Percentiles rank a stretch among this genome's conserved stretches.
These are phyloP conservation scores for Pseudonectria foliicola DNA, from an alignment of 2,329 filamentous ascomycete species.

Conservation along the genomic window DNA sequence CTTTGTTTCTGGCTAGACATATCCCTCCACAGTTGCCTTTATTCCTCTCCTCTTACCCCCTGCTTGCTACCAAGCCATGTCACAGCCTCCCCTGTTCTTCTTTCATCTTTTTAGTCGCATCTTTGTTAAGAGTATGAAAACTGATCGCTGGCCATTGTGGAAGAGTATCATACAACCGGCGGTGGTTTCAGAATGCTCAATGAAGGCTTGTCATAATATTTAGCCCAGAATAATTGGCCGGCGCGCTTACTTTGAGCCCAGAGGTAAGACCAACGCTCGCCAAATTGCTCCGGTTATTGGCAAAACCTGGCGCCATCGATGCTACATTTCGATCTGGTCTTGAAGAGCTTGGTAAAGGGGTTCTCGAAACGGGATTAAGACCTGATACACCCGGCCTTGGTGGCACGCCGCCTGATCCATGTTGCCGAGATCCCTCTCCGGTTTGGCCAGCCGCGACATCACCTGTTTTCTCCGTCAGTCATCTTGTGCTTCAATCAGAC, in stretches of 20 bases:
- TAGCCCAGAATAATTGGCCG: conserved; percentile 11
- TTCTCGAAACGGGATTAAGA: conserved; percentile 5
- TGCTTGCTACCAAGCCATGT: no score
- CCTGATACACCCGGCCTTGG: conserved; percentile 2
- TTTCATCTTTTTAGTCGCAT: no score
- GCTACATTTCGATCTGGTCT: conserved; percentile 4
- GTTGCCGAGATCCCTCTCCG: conserved; percentile 6
- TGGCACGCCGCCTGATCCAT: conserved; percentile 6
- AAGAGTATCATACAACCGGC: no score
- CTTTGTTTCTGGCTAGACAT: no score
- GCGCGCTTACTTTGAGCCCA: conserved; percentile 24
- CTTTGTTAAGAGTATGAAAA: no score
- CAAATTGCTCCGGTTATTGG: conserved; percentile 13
- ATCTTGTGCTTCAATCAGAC: neutral
- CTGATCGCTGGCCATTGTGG: no score
- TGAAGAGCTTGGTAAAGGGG: conserved; percentile 5
- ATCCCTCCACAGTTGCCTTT: no score
- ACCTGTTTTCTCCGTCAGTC: conserved; percentile 1
- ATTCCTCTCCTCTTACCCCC: no score
- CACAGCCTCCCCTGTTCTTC: no score
- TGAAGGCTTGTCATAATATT: conserved; percentile 8
- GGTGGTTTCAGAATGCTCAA: conserved; percentile 4
- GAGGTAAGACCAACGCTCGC: conserved; percentile 24
- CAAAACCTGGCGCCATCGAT: conserved; percentile 12
- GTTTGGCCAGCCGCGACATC: neutral